phyloP scores from a whole-genome alignment of 176 grass and related monocot genomes.

The Bonia amplexicaulis region DNA sequence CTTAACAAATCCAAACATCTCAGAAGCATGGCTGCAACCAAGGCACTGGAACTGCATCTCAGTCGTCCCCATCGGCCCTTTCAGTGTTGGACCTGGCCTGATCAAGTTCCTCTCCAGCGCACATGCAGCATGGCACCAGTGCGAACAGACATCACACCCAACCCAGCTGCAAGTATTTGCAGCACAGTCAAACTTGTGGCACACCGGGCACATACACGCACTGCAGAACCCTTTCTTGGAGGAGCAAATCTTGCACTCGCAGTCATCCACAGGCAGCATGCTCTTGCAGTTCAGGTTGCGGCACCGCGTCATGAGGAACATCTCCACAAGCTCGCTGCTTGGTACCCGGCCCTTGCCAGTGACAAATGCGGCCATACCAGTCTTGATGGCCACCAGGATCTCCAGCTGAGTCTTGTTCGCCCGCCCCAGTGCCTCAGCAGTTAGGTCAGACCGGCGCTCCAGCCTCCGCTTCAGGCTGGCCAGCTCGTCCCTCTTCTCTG shows the following conservation, averaged over 20 bases:
- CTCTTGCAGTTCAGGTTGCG: slow-evolving; percentile 81
- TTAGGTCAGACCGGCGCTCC: slow-evolving; percentile 69
- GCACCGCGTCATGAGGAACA: slow-evolving; percentile 74
- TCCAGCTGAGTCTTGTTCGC: slow-evolving; percentile 77
- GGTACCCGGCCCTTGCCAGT: slow-evolving; percentile 61
- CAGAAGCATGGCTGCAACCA: slow-evolving; percentile 81
- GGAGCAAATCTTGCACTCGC: slow-evolving; percentile 87
- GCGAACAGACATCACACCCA: slow-evolving; percentile 84
- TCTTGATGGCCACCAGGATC: slow-evolving; percentile 87
- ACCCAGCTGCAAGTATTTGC: slow-evolving; percentile 96
- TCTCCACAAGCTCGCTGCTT: slow-evolving; percentile 73
- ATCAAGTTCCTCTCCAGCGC: slow-evolving; percentile 80
- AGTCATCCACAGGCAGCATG: slow-evolving; percentile 74
- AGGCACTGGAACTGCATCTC: slow-evolving; percentile 99
- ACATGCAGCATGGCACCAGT: slow-evolving; percentile 94
- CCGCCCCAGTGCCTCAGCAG: slow-evolving; percentile 47
- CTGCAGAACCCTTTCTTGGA: slow-evolving; percentile 90
- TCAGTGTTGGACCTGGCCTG: slow-evolving; percentile 69
- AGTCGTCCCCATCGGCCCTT: slow-evolving; percentile 67
- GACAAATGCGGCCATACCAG: slow-evolving; percentile 45
- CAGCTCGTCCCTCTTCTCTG: slow-evolving; percentile 76
- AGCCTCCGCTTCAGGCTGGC: slow-evolving; percentile 70
- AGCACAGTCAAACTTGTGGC: slow-evolving; percentile 89
- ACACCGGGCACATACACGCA: slow-evolving; percentile 82
- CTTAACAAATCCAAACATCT: slow-evolving; percentile 99